phyloP scores from a whole-genome alignment of 2,329 filamentous ascomycete genomes.

The Alternaria novae-zelandiae region DNA sequence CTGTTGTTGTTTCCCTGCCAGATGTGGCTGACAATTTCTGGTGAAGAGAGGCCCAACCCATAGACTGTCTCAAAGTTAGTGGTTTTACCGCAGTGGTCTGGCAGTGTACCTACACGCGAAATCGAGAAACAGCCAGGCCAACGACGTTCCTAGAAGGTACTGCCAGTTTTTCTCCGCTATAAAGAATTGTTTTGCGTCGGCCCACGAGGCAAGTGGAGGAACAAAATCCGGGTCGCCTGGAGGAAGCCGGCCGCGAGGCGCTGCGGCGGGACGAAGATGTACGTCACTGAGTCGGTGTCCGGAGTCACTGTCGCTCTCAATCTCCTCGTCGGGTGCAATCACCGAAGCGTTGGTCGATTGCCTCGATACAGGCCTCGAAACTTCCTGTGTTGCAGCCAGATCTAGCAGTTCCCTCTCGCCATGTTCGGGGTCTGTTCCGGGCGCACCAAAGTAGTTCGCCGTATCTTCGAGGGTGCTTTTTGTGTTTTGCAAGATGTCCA shows the following conservation, averaged over 20 bases:
- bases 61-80: constrained; percentile 28
- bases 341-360: constrained; percentile 31
- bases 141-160: constrained; percentile 45
- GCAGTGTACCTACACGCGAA: constrained; percentile 34
- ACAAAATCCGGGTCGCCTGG: constrained; percentile 56
- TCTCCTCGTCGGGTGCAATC: constrained; percentile 35
- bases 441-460: constrained; percentile 38
- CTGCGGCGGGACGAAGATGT: constrained; percentile 4
- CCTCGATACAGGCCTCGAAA: constrained; percentile 5
- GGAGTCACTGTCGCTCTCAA: constrained; percentile 36
- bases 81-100: neutral
- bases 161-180: constrained; percentile 46
- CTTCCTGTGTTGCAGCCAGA: constrained; percentile 6
- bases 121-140: constrained; percentile 46
- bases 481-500: constrained; percentile 48
- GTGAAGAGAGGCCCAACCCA: constrained; percentile 44
- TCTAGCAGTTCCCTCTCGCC: constrained; percentile 39
- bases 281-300: constrained; percentile 20
- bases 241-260: constrained; percentile 14
- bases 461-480: constrained; percentile 43
- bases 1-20: constrained; percentile 28
- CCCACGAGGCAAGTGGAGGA: constrained; percentile 42
- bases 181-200: constrained; percentile 43
- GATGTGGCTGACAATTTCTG: constrained; percentile 44
- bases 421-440: constrained; percentile 30